Evolutionary conservation across 1,139 yeast genomes (phyloP).

Genomic region (Diutina sp.): DNA sequence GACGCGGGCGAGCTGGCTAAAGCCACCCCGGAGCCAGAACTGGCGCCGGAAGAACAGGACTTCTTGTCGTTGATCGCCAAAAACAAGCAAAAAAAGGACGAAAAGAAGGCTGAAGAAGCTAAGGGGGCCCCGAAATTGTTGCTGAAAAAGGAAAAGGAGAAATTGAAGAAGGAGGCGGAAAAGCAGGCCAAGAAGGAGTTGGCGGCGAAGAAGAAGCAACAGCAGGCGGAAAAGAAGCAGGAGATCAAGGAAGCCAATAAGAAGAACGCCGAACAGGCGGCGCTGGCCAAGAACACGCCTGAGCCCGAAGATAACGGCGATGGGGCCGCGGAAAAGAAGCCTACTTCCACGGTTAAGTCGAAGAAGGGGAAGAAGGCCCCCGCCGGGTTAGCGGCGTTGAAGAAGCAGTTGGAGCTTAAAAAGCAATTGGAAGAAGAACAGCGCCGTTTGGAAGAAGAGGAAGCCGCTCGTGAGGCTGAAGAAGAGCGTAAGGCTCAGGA

Average conservation of each 20-base stretch:
- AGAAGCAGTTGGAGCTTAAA: conserved; percentile 75
- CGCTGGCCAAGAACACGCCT: conserved; percentile 19
- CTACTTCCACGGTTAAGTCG: conserved; percentile 15
- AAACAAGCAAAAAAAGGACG: conserved; percentile 65
- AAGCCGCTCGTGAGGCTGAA: conserved; percentile 49
- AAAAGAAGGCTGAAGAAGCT: conserved; percentile 35
- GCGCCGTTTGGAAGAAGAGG: conserved; percentile 53
- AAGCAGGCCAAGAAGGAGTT: conserved; percentile 87
- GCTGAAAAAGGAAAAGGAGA: conserved; percentile 94
- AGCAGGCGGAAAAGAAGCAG: conserved; percentile 47
- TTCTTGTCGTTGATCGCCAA: conserved; percentile 74
- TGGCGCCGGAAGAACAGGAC: conserved; percentile 24
- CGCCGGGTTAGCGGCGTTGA: conserved; percentile 72
- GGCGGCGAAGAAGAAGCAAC: conserved; percentile 71
- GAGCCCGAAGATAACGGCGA: conserved; percentile 12
- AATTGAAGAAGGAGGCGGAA: conserved; percentile 94
- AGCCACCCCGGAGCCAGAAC: conserved; percentile 7
- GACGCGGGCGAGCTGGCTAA: neutral
- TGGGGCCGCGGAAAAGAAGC: conserved; percentile 17
- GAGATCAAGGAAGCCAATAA: conserved; percentile 55
- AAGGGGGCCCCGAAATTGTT: conserved; percentile 61
- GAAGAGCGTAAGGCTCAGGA: conserved; percentile 49
- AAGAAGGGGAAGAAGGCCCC: conserved; percentile 59
- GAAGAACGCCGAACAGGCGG: conserved; percentile 35
- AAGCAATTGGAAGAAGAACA: conserved; percentile 73